Base-by-base conservation (phyloP, 129 eudicot genomes). In the Escallonia herrerae region DNA sequence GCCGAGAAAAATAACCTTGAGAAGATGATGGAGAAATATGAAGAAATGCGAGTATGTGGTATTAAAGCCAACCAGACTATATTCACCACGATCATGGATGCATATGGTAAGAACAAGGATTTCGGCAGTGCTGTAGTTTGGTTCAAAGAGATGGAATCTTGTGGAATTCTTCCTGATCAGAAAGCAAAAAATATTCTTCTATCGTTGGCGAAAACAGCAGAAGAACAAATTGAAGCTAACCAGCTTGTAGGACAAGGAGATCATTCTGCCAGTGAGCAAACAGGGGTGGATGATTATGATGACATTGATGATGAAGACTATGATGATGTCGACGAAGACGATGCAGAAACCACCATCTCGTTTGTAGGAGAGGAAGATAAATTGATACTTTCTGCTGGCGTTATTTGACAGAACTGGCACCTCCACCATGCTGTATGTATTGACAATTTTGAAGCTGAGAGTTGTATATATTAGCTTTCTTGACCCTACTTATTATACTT, bases 11-110 rank as follows among this genome's bases (percentile, higher is more conserved):
- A 81, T 56, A 74, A 93, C 58, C 81, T 88, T 11, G 95, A 88
- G 64, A 93, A 79, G 44, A 88, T 88, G 96, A 86, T 88, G 95
- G 66, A 81, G 87, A 88, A 85, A 70, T 93, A 79, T 5, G 91
- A 93, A 71, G 85, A 83, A 65, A 88, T 93, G 96, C 84, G 81
- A 33, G 15, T 67, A 6, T 49, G 55, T 54, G 91, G 90, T 49
- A 85, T 93, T 43, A 86, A 80, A 74, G 68, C 87, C 7, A 93
- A 93, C 65, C 82, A 84, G 50, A 85, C 95, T 1, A 74, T 93
- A 59, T 77, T 81, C 71, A 93, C 98, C n/a, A 88, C 95, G 2
- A 88, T 93, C 60, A 93, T 93, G 98, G 98, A 93, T 63, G 96
- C 98, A 40, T 78, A 85, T 60, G 98, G 98, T 13, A 88, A 71